phyloP scores from a whole-genome alignment of 176 grass and related monocot species.

The Juncus inflexus region DNA sequence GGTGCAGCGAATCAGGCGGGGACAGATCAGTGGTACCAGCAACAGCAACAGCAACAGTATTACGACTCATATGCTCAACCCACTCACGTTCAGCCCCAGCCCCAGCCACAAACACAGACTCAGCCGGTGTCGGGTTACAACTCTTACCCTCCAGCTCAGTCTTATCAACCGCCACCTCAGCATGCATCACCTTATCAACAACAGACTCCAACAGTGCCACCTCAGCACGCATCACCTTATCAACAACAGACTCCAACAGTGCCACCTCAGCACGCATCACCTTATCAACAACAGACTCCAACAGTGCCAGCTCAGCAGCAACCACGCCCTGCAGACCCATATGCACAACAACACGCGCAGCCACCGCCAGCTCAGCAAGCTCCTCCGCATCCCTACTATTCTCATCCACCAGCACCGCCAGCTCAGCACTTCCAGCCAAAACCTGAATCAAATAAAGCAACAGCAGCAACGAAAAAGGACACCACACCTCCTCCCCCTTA shows the following conservation, averaged over 20 bases:
- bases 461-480: neutral
- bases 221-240: constrained; percentile 21
- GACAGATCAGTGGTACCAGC: constrained; percentile 73
- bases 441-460: neutral
- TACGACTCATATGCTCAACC: constrained; percentile 70
- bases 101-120: constrained; percentile 30
- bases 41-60: constrained; percentile 85
- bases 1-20: constrained; percentile 36
- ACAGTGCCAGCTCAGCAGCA: constrained; percentile 17
- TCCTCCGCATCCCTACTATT: constrained; percentile 32
- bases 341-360: constrained; percentile 42
- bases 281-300: constrained; percentile 27
- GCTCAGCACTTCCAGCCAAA: constrained; percentile 45
- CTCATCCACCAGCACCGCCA: constrained; percentile 30
- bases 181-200: constrained; percentile 20
- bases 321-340: constrained; percentile 39
- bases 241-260: constrained; percentile 16
- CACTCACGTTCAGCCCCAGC: constrained; percentile 33
- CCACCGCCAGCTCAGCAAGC: constrained; percentile 32
- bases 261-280: constrained; percentile 13
- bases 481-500: neutral
- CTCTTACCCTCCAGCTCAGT: constrained; percentile 9
- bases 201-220: constrained; percentile 15
- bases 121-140: constrained; percentile 16
- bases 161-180: constrained; percentile 37